A percentile compares a stretch with the other conserved stretches of the same genome.
phyloP scores from a whole-genome alignment of 768 basidiomycete species.

The Antrodiella citrinella region DNA sequence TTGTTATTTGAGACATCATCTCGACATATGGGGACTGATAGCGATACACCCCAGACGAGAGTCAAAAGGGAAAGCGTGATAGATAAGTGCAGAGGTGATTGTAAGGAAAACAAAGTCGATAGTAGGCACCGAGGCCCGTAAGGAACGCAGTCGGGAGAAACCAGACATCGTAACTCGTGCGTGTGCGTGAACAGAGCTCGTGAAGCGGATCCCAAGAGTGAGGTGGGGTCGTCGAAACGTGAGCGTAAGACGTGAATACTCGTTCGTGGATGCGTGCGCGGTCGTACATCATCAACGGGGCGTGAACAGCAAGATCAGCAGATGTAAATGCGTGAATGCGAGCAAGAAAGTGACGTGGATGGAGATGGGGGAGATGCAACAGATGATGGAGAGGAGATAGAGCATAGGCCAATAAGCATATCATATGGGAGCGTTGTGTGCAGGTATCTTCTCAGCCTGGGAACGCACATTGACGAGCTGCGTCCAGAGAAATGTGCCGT shows the following conservation, averaged over 20 bases:
- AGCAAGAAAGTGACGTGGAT: neutral
- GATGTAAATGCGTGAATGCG: neutral
- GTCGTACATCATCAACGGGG: neutral
- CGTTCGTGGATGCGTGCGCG: neutral
- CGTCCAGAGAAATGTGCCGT: neutral
- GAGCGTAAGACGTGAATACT: neutral
- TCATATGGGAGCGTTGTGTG: neutral
- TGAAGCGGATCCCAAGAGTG: neutral
- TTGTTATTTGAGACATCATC: neutral
- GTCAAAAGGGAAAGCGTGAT: neutral
- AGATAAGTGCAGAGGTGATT: neutral
- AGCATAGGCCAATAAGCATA: slow-evolving; percentile 3
- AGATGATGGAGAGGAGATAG: neutral
- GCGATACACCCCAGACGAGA: neutral
- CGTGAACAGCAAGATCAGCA: neutral
- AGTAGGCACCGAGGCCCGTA: too few species aligned
- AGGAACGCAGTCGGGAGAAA: neutral
- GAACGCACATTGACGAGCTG: neutral
- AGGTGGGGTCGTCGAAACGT: neutral
- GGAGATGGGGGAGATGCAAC: neutral
- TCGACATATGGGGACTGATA: neutral
- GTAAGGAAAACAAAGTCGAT: neutral
- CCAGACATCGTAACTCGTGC: neutral
- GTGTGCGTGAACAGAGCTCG: neutral
- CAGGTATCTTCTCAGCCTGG: neutral